Evolutionary conservation across 257 asterid species (phyloP), one percentile per base, ranked within the genome.

Genomic region (Scutellaria baicalensis): DNA sequence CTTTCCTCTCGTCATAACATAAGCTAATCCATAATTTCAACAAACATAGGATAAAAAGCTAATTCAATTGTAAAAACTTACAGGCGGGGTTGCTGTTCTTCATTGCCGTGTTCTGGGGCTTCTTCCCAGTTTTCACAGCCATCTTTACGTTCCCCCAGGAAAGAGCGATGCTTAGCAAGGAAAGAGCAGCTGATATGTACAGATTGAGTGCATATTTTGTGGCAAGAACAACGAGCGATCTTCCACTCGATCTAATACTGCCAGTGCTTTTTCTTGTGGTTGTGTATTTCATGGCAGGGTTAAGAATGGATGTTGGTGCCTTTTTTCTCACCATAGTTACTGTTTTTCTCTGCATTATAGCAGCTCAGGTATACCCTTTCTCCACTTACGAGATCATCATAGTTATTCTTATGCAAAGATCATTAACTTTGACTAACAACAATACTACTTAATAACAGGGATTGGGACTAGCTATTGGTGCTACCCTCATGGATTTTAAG

Each of bases 31-130:
- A 52, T 51, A 54, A 54, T 27, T 27, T 27, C 4, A 3, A 27
- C 8, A 49, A 40, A 31, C 4, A 56, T 16, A 48, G 62, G 42
- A 33, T 12, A 35, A 67, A n/a, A 52, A 4, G 33, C 42, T 36
- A 31, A 62, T 31, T 40, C 13, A 43, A 56, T 35, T 44, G 39
- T 57, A 8, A 63, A 43, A 48, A 27, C 9, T 70, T 77, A 79
- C 90, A 94, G 99, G 94, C 95, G 0, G 99, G 99, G 23, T 59
- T 94, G 73, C 80, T 94, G 42, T 94, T 94, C 89, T 94, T 91
- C 84, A 84, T 91, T n/a, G 89, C 95, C 9, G 97, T 91, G 11
- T 94, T 94, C 76, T 94, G 97, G 99, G 97, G 97, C 1, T 91
- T 94, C 71, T 91, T 91, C 75, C 97, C 97, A 0, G 97, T 94